Conservation (phyloP, 192 early-diverging fungal genomes). For the Lunasporangiospora selenospora region DNA sequence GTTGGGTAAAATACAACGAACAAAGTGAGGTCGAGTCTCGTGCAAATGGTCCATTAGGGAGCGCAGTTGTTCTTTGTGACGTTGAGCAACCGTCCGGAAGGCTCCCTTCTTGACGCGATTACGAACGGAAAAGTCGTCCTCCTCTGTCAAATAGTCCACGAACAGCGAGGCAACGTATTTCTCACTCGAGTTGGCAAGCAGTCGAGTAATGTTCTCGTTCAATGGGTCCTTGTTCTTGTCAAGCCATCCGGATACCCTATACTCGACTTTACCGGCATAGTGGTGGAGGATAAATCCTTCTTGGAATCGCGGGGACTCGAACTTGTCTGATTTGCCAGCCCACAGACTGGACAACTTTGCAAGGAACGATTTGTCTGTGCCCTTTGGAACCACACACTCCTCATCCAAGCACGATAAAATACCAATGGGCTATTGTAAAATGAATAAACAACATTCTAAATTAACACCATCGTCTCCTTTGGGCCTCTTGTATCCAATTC, state of each 20-base stretch:
- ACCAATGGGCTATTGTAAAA: slow-evolving; percentile 77
- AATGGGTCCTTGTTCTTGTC: slow-evolving; percentile 99
- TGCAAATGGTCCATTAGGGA: slow-evolving; percentile 91
- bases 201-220: slow-evolving; percentile 91
- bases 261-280: slow-evolving; percentile 97
- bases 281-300: slow-evolving; percentile 91
- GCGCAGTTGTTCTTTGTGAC: slow-evolving; percentile 93
- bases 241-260: slow-evolving; percentile 89
- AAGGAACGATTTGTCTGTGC: slow-evolving; percentile 93
- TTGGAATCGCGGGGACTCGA: slow-evolving; percentile 85
- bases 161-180: slow-evolving; percentile 83
- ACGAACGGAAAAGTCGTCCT: slow-evolving; percentile 51
- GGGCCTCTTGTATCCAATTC: too few relatives aligned
- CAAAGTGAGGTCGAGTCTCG: slow-evolving; percentile 95
- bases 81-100: slow-evolving; percentile 93
- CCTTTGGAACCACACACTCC: slow-evolving; percentile 98
- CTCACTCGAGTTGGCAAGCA: slow-evolving; percentile 85
- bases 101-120: slow-evolving; percentile 78
- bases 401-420: slow-evolving; percentile 96
- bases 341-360: slow-evolving; percentile 91
- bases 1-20: slow-evolving; percentile 98
- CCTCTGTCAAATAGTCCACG: slow-evolving; percentile 75
- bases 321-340: slow-evolving; percentile 89
- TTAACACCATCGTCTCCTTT: neutral
- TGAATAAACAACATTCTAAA: neutral